These are phyloP conservation scores for Chlamydomonas sp. DNA, from an alignment of 139 green algal species.

Conservation along the genomic window DNA sequence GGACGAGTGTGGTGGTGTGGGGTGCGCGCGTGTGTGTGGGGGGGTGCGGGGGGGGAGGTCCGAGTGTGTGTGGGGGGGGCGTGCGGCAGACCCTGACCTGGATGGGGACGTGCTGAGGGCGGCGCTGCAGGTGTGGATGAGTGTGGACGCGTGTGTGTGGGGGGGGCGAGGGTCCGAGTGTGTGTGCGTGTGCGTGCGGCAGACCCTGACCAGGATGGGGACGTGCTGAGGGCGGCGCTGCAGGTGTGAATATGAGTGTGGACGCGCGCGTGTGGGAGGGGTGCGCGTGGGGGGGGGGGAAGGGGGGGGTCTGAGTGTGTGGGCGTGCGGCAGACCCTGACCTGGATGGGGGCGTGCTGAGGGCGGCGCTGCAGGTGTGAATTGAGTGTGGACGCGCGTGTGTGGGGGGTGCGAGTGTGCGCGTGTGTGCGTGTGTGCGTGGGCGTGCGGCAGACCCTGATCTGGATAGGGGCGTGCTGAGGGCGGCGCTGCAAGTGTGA, in stretches of 20 bases:
- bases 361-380: not conserved
- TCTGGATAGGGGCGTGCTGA: too few species aligned
- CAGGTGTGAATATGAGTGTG: too few species aligned
- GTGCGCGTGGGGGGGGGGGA: too few species aligned
- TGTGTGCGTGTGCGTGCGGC: too few species aligned
- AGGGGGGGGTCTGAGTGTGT: too few species aligned
- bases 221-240: too few species aligned
- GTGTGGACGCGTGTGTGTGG: not conserved
- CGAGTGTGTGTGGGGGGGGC: too few species aligned
- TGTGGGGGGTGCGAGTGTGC: not conserved
- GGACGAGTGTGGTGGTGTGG: not conserved
- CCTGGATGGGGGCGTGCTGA: not conserved
- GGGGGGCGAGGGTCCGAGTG: not conserved
- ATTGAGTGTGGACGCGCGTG: not conserved
- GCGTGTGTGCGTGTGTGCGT: not conserved
- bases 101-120: not conserved
- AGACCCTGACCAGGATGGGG: too few species aligned
- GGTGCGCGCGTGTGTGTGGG: not conserved
- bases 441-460: not conserved
- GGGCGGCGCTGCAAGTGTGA: too few species aligned
- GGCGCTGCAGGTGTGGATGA: not conserved
- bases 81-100: not conserved
- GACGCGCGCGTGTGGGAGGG: too few species aligned
- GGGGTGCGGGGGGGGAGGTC: too few species aligned
- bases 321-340: not conserved